Base-by-base conservation (phyloP, 2,329 filamentous ascomycete genomes). In the Pseudogymnoascus sp. region DNA sequence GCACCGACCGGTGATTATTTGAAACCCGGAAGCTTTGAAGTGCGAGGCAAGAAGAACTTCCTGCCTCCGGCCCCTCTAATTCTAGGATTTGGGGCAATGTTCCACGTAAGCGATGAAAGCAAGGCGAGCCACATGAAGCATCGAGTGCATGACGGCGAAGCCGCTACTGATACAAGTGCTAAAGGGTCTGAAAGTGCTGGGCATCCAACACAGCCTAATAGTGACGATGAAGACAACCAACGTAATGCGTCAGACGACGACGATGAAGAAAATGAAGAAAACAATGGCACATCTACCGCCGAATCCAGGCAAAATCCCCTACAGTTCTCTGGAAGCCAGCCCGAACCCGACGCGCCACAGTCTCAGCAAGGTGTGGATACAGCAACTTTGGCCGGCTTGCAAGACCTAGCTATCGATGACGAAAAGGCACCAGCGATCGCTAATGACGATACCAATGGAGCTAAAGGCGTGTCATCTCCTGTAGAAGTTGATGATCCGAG, bases 21-120 rank as follows among this genome's bases (percentile, higher is more conserved):
- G 6, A 83, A 87, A 0, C 80, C 84, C 0, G 95, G 93, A 17
- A 85, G 85, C 67, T 97, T 99, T 74, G 85, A 87, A 75, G 82
- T 97, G 59, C 83, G 84, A 38, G 93, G 93, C 2, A 89, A 90
- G 77, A 97, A 97, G 78, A 96, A 96, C 71, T 95, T 89, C 69
- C 76, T 99, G 36, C 90, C 93, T 0, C 93, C 95, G 1, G 88
- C 91, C 6, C 92, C 93, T 71, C 80, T 97, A 28, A 79, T 97
- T 1, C 83, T 99, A 33, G 95, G 95, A 0, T 90, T 97, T 72
- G 93, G 87, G 1, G 82, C 96, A 50, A 82, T 96, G 75, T 99
- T 96, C 75, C 88, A 86, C 70, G 88, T 97, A 62, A 96, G 91
- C 70, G 90, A 96, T 63, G 89, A 93, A 70, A 96, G 92, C 76